Evolutionary conservation across 2,329 filamentous ascomycete species (phyloP), one percentile per base, ranked within the genome.

Genomic region (Aspergillus transmontanensis): DNA sequence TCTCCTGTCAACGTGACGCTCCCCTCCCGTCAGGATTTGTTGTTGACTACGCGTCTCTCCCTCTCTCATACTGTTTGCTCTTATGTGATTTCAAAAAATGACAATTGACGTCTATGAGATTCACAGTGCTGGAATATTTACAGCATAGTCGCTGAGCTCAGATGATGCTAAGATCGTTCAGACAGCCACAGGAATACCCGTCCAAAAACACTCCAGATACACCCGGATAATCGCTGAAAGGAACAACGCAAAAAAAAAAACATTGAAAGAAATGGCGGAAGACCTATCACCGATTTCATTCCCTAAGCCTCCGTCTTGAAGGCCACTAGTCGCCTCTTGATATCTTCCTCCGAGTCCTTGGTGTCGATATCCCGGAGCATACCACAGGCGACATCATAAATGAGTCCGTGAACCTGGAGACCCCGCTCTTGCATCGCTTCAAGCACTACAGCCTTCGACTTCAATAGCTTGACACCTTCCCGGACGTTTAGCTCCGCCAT

Each of bases 401-500:
- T 82, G 59, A 89, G 83, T n/a, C 91, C 92, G 75, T 95, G 91
- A 6, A 96, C 85, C 77, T 89, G 81, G 48, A 96, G 78, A 1
- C 89, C 90, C 32, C 90, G 83, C 70, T 92, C 88, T 67, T 82
- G 77, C 64, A 93, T 86, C 30, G 90, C 92, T 65, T 91, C 89
- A 71, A 88, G 84, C 34, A 96, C 85, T 28, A 86, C 85, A 57
- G 84, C 82, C 77, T 93, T 93, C 73, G 87, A 83, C 81, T 89
- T 86, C 62, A 95, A 78, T 23, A 87, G 85, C 68, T 87, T 82
- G 63, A 94, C 82, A 28, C 90, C 89, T 39, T 85, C 82, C 69
- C 87, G 82, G 21, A 96, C 90, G 75, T 95, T 95, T 71, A 94
- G 80, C 81, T 94, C 90, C 6, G 90, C 89, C 65, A 96, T 80